A percentile compares a stretch with the other conserved stretches of the same genome.
Evolutionary conservation across 1,139 yeast species (phyloP).

Genomic region (Blastobotrys apis): DNA sequence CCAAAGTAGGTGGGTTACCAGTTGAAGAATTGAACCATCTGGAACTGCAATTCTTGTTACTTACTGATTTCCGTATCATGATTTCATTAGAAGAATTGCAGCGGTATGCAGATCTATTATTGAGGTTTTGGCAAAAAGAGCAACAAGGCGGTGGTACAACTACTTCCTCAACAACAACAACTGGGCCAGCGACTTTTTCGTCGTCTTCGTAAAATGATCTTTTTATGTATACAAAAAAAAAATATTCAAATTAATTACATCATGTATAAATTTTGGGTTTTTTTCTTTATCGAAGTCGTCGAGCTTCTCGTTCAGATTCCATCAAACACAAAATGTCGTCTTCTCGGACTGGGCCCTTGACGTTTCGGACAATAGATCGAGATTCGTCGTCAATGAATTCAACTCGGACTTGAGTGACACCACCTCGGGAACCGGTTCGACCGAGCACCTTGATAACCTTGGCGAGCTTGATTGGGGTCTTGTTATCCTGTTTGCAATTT

Average conservation of each 20-base stretch:
- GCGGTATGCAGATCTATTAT: conserved; percentile 78
- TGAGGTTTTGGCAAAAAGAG: conserved; percentile 65
- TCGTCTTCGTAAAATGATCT: no score
- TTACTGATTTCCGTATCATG: conserved; percentile 82
- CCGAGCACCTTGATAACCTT: conserved; percentile 99
- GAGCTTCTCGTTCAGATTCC: conserved; percentile 99
- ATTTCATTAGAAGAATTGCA: conserved; percentile 88
- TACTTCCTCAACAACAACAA: conserved; percentile 2
- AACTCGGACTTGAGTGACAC: conserved; percentile 99
- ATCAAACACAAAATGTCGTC: conserved; percentile 97
- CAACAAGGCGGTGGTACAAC: no score
- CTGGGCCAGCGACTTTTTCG: no score
- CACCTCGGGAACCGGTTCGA: conserved; percentile 99
- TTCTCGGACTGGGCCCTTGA: conserved; percentile 99
- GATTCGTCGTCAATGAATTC: conserved; percentile 98
- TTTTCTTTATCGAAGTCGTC: conserved; percentile 51
- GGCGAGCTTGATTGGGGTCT: conserved; percentile 92
- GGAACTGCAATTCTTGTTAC: conserved; percentile 79
- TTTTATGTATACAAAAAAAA: not conserved
- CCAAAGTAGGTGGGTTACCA: conserved; percentile 96
- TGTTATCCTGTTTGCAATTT: conserved; percentile 36
- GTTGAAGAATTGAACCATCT: conserved; percentile 88
- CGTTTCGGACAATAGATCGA: conserved; percentile 99
- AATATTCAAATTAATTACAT: conserved; percentile 11
- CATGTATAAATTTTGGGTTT: conserved; percentile 10